A percentile compares a stretch with the other conserved stretches of the same genome.
These are phyloP conservation scores for Puccinia novopanici DNA, from an alignment of 1,284 basidiomycete genomes.

Conservation along the genomic window DNA sequence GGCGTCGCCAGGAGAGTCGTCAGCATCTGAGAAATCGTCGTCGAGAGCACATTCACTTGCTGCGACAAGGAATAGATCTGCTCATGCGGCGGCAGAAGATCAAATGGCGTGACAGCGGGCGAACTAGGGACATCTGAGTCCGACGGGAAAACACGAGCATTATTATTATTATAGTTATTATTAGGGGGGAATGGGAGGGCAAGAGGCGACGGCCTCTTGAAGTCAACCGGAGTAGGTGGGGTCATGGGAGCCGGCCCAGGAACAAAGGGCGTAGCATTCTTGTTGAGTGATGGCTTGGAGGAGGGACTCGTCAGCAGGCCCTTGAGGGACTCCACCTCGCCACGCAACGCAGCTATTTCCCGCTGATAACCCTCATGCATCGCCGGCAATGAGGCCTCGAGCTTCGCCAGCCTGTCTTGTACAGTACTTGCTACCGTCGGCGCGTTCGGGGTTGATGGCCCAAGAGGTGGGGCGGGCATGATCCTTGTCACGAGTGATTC, in stretches of 20 bases:
- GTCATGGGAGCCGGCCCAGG: conserved; percentile 26
- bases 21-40: conserved; percentile 38
- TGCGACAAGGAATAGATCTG: conserved; percentile 41
- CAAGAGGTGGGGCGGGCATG: neutral
- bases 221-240: conserved; percentile 21
- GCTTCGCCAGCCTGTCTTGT: neutral
- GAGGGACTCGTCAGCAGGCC: neutral
- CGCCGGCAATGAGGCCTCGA: conserved; percentile 1
- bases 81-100: conserved; percentile 23
- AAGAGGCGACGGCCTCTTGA: conserved; percentile 5
- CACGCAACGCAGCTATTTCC: neutral
- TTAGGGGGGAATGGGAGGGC: neutral
- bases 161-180: too few relatives aligned
- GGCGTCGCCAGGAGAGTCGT: conserved; percentile 23
- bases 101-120: conserved; percentile 56
- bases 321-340: conserved; percentile 21
- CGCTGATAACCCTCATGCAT: conserved; percentile 22
- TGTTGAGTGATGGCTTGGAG: conserved; percentile 25
- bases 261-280: conserved; percentile 11
- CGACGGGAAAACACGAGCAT: neutral
- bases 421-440: neutral
- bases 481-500: neutral
- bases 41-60: conserved; percentile 46
- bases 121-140: conserved; percentile 2
- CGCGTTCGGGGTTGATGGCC: neutral